Percentiles rank a stretch among this genome's conserved stretches.
These are phyloP conservation scores for Parathielavia hyrcaniae DNA, from an alignment of 495 filamentous ascomycete genomes.

Conservation along the genomic window DNA sequence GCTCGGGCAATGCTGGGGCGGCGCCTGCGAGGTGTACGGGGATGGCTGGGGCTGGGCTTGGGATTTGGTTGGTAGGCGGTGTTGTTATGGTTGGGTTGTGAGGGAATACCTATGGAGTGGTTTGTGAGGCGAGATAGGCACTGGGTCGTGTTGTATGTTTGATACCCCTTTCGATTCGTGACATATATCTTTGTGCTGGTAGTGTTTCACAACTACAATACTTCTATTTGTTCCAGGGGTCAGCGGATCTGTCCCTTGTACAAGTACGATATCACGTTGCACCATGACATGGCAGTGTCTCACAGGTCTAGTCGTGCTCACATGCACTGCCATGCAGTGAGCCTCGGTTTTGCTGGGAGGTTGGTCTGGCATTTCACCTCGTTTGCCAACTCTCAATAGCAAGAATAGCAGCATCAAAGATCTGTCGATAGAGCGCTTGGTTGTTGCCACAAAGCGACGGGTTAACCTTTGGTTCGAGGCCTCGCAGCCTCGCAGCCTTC, in stretches of 20 bases:
- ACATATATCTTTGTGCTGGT: neutral
- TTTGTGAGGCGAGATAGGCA: neutral
- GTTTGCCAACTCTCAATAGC: no score
- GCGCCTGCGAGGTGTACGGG: conserved; percentile 21
- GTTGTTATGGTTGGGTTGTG: conserved; percentile 13
- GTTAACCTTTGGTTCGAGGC: no score
- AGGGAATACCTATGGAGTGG: no score
- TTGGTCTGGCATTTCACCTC: no score
- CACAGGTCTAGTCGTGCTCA: neutral
- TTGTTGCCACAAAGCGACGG: no score
- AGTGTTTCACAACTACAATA: neutral
- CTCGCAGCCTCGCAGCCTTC: no score
- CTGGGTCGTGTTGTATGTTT: neutral
- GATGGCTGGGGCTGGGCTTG: conserved; percentile 12
- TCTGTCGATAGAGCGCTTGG: no score
- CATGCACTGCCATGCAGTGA: neutral
- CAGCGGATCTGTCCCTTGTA: no score
- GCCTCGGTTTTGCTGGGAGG: neutral
- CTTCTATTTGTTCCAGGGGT: neutral
- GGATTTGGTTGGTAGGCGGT: conserved; percentile 14
- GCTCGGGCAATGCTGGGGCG: conserved; percentile 9
- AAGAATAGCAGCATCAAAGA: no score
- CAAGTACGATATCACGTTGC: neutral
- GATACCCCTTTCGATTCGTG: conserved; percentile 7
- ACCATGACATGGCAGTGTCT: conserved; percentile 6